Evolutionary conservation across 2,329 filamentous ascomycete species (phyloP).

Genomic region (Cercospora zeae-maydis): DNA sequence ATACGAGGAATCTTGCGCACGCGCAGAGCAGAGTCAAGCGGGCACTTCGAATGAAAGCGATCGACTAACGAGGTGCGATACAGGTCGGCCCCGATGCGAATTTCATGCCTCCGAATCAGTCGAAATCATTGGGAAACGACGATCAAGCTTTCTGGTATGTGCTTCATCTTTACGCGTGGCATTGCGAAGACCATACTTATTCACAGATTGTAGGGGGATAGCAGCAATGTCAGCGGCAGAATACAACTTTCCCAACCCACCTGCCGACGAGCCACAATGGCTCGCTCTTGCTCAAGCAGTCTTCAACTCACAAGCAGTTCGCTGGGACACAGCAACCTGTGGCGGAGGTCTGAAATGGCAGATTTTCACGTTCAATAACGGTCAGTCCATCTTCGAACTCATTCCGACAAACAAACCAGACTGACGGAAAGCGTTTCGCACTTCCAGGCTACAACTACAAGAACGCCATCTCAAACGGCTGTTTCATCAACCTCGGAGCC

Average conservation of each 20-base stretch:
- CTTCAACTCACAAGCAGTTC: conserved; percentile 36
- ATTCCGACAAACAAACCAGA: no score
- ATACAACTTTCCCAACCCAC: conserved; percentile 44
- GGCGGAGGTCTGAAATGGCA: conserved; percentile 38
- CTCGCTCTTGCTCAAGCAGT: conserved; percentile 42
- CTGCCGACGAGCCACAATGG: conserved; percentile 40
- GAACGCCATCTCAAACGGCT: conserved; percentile 48
- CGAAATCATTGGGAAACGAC: conserved; percentile 47
- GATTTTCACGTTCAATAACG: conserved; percentile 41
- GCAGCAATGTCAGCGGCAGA: conserved; percentile 55
- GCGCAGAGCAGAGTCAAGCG: not conserved
- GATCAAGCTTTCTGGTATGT: conserved; percentile 54
- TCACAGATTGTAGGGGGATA: conserved; percentile 36
- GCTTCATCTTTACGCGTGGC: not conserved
- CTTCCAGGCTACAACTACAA: conserved; percentile 47
- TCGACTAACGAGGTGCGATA: not conserved
- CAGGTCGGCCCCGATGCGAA: conserved; percentile 37
- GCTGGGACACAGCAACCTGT: conserved; percentile 36
- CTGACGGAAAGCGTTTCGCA: not conserved
- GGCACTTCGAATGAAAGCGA: not conserved
- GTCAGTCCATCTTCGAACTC: not conserved
- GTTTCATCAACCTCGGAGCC: conserved; percentile 47
- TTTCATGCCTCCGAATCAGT: conserved; percentile 53
- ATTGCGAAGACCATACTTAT: not conserved
- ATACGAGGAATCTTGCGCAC: not conserved